phyloP scores from a whole-genome alignment of 2,329 filamentous ascomycete genomes.

The Alternaria consortialis region DNA sequence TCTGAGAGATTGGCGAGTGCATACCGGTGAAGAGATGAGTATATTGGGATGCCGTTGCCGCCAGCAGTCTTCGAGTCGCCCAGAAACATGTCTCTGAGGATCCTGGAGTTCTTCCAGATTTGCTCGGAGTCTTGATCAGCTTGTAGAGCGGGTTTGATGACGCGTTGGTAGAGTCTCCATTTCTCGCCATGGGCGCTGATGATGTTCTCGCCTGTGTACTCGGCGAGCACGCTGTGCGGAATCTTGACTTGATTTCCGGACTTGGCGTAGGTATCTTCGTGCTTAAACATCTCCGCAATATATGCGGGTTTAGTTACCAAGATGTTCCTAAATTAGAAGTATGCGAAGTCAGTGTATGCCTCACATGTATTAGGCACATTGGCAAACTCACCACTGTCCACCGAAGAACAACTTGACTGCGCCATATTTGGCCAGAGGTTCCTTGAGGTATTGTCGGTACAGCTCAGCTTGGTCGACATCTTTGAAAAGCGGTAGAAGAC shows the following conservation, averaged over 20 bases:
- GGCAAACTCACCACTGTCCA: conserved; percentile 48
- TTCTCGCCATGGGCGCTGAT: conserved; percentile 44
- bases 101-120: conserved; percentile 37
- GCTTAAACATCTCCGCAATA: conserved; percentile 51
- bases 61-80: conserved; percentile 33
- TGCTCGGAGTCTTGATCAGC: conserved; percentile 33
- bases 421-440: conserved; percentile 52
- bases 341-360: no score
- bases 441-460: conserved; percentile 52
- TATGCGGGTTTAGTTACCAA: conserved; percentile 57
- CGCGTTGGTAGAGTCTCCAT: conserved; percentile 41
- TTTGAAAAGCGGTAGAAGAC: conserved; percentile 54
- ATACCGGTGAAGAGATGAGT: conserved; percentile 49
- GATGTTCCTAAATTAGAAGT: conserved; percentile 48
- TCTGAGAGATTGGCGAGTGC: conserved; percentile 51
- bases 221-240: conserved; percentile 40
- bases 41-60: conserved; percentile 37
- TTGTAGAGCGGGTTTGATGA: conserved; percentile 46
- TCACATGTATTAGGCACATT: no score
- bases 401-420: conserved; percentile 62
- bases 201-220: conserved; percentile 48
- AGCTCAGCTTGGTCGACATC: conserved; percentile 57
- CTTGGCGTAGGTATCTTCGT: conserved; percentile 45
- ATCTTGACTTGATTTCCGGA: conserved; percentile 46
- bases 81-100: conserved; percentile 40